Conservation (phyloP, 2,329 filamentous ascomycete genomes). For the Tympanopsis confertula region DNA sequence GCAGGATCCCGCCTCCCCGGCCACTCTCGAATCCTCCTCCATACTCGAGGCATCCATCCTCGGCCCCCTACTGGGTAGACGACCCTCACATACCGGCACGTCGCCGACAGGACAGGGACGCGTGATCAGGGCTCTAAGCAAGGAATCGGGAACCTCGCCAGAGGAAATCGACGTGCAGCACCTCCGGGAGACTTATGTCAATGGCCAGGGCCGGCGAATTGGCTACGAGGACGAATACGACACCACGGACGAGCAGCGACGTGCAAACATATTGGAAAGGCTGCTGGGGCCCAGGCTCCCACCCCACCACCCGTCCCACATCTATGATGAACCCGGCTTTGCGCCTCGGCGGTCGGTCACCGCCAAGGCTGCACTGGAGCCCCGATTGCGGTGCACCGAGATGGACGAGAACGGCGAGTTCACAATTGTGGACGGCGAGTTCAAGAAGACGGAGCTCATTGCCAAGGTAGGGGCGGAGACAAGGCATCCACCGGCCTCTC, state of each 20-base stretch:
- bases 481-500: background rate
- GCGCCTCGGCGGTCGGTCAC: conserved; percentile 58
- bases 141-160: too few relatives aligned
- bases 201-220: background rate
- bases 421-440: conserved; percentile 85
- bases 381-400: conserved; percentile 83
- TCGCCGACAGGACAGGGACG: too few relatives aligned
- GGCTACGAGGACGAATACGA: background rate
- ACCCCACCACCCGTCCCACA: conserved; percentile 45
- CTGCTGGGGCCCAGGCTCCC: conserved; percentile 45
- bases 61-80: too few relatives aligned
- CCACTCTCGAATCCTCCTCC: too few relatives aligned
- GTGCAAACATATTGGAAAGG: conserved; percentile 16
- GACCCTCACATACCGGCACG: too few relatives aligned
- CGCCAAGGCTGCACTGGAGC: conserved; percentile 70
- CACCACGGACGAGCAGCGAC: conserved; percentile 13
- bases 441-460: conserved; percentile 94
- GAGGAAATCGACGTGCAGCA: too few relatives aligned
- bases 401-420: conserved; percentile 87
- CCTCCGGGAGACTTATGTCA: too few relatives aligned
- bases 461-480: conserved; percentile 54
- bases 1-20: too few relatives aligned
- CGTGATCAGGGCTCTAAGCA: too few relatives aligned
- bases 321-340: conserved; percentile 49
- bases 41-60: too few relatives aligned